These are phyloP conservation scores for Carex littledalei DNA, from an alignment of 176 grass and related monocot genomes.

Conservation along the genomic window DNA sequence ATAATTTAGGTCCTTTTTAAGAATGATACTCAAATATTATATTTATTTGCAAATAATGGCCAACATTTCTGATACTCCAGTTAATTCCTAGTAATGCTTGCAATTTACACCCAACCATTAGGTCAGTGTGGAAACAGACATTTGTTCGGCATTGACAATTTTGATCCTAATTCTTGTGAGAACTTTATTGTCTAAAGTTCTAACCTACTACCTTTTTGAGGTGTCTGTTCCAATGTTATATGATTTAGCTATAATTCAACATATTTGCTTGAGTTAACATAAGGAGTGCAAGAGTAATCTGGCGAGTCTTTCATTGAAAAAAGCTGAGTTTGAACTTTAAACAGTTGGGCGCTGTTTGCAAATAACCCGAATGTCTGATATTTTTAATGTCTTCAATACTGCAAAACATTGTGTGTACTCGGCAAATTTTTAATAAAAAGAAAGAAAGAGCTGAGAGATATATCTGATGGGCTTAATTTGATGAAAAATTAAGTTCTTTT, in stretches of 20 bases:
- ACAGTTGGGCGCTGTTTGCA: neutral
- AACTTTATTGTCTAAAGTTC: neutral
- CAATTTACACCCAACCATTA: neutral
- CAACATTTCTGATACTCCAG: neutral
- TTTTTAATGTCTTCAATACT: neutral
- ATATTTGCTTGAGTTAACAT: neutral
- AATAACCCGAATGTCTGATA: neutral
- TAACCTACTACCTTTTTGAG: neutral
- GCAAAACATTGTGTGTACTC: neutral
- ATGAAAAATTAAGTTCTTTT: constrained; percentile 14
- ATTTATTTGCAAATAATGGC: neutral
- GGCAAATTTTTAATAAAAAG: neutral
- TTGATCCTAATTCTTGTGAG: neutral
- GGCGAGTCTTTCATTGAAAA: neutral
- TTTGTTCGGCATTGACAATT: neutral
- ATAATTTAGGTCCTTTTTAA: constrained; percentile 16
- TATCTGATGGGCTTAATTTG: neutral
- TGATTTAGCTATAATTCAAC: neutral
- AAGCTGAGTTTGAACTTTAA: neutral
- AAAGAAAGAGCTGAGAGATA: neutral
- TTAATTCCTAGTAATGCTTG: constrained; percentile 2
- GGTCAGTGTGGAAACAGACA: neutral
- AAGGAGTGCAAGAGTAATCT: neutral
- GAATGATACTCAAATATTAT: constrained; percentile 10
- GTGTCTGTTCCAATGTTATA: neutral